Base-by-base conservation (phyloP, 1,284 basidiomycete genomes). In the Sporisorium exsertum region DNA sequence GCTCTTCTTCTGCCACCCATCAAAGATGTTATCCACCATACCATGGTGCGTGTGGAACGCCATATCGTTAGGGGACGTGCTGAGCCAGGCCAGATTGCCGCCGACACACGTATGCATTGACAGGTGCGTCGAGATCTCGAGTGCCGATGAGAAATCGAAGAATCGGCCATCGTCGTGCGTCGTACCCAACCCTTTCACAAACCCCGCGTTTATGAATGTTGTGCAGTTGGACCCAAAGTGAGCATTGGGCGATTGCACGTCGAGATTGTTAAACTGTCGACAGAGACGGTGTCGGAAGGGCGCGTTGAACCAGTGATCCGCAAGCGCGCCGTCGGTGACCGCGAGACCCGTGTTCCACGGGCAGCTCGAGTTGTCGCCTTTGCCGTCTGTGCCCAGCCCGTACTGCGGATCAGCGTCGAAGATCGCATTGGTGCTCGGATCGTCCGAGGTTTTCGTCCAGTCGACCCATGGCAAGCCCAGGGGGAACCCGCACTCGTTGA, bases 231-330 rank as follows among this genome's bases (percentile, higher is more conserved):
- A 2, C 6, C 73, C 73, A 15, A 65, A 76, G 43, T 72, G 56
- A 0, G 58, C 49, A 16, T 52, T 59, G 20, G 73, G 60, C 2
- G 9, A 1, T 10, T 54, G 18, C 18, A 53, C 45, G 35, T 76
- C 52, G 29, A 71, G 46, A 24, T 76, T 72, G 47, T 71, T 71
- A 51, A 76, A 76, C 20, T 59, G 56, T 9, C 73, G 68, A 49
- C 73, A 76, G 18, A 76, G 64, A 9, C 56, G 56, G 42, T 71
- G 68, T 0, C 37, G 27, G 49, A 64, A 68, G 13, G 68, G 73
- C 22, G 65, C 68, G 52, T 76, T 76, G 62, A 64, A 76, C 10
- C 3, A 50, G 40, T 66, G 55, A 15, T 63, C 51, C 1, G 68
- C 27, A 0, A 71, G 15, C 9, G 73, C 68, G 2, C 73, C 73